A percentile compares a stretch with the other conserved stretches of the same genome.
Evolutionary conservation across 2,329 filamentous ascomycete species (phyloP).

Genomic region (Didymella segeticola): DNA sequence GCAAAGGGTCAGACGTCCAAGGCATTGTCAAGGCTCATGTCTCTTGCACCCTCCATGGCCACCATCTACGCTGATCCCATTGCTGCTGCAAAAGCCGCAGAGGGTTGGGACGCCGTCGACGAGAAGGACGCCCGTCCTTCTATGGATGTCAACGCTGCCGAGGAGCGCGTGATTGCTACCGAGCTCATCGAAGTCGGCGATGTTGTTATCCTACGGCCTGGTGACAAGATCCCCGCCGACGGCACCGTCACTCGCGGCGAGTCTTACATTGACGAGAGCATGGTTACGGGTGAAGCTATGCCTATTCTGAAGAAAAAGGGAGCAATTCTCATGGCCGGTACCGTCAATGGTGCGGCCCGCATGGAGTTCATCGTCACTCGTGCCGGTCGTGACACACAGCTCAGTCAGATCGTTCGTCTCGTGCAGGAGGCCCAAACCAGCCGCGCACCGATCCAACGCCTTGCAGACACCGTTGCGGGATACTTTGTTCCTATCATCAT

Average conservation of each 20-base stretch:
- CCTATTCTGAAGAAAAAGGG: conserved; percentile 89
- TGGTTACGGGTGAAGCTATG: conserved; percentile 98
- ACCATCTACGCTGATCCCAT: conserved; percentile 96
- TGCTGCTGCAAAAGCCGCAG: conserved; percentile 87
- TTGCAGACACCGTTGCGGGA: conserved; percentile 89
- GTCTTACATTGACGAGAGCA: conserved; percentile 94
- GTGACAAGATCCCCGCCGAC: conserved; percentile 96
- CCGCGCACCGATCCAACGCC: conserved; percentile 89
- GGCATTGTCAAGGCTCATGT: conserved; percentile 93
- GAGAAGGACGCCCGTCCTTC: conserved; percentile 55
- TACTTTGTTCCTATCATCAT: conserved; percentile 94
- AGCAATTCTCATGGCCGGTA: conserved; percentile 83
- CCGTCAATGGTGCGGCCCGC: conserved; percentile 91
- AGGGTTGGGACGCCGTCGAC: conserved; percentile 69
- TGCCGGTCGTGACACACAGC: conserved; percentile 91
- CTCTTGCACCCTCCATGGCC: conserved; percentile 92
- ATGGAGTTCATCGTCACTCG: conserved; percentile 92
- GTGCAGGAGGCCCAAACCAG: conserved; percentile 97
- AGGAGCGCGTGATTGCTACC: conserved; percentile 87
- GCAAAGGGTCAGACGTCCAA: conserved; percentile 97
- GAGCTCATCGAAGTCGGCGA: conserved; percentile 94
- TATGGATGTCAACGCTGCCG: conserved; percentile 67
- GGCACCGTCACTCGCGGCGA: conserved; percentile 86
- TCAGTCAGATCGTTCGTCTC: conserved; percentile 97
- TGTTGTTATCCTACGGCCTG: conserved; percentile 88